Evolutionary conservation across 352 stramenopile species (phyloP).

Genomic region (Phytophthora idaei): DNA sequence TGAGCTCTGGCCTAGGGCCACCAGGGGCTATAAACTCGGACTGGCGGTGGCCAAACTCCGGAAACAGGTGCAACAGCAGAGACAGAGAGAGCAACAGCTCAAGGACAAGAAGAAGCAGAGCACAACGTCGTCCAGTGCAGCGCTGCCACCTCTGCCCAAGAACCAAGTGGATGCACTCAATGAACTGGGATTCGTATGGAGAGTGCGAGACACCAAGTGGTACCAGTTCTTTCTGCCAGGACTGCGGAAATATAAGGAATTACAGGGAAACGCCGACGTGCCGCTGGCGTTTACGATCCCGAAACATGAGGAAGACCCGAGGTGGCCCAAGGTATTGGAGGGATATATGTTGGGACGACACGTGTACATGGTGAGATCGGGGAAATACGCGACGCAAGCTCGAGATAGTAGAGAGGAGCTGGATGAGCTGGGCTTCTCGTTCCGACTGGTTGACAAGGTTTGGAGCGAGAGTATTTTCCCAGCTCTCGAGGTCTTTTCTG

Average conservation of each 20-base stretch:
- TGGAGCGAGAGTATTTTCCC: constrained; percentile 77
- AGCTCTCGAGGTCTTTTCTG: constrained; percentile 84
- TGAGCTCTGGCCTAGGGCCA: constrained; percentile 72
- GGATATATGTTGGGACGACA: constrained; percentile 69
- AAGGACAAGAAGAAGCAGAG: constrained; percentile 25
- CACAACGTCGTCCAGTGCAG: background rate
- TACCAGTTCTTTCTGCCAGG: constrained; percentile 71
- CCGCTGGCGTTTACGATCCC: constrained; percentile 71
- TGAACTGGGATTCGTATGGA: constrained; percentile 92
- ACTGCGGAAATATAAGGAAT: constrained; percentile 56
- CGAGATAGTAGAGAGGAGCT: constrained; percentile 47
- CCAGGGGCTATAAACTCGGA: constrained; percentile 86
- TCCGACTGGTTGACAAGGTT: constrained; percentile 58
- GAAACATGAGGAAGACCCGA: constrained; percentile 25
- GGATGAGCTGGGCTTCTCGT: constrained; percentile 64
- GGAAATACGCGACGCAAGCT: constrained; percentile 61
- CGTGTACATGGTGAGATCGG: constrained; percentile 71
- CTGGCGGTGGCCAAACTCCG: constrained; percentile 89
- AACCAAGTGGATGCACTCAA: constrained; percentile 83
- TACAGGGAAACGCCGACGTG: constrained; percentile 64
- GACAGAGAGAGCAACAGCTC: constrained; percentile 19
- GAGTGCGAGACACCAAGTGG: constrained; percentile 77
- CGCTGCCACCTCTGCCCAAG: constrained; percentile 47
- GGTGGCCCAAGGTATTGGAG: constrained; percentile 56
- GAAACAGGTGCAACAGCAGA: constrained; percentile 53